Evolutionary conservation across 2,329 filamentous ascomycete genomes (phyloP), one percentile per base, ranked within the genome.

Genomic region (Pestalotiopsis sp.): DNA sequence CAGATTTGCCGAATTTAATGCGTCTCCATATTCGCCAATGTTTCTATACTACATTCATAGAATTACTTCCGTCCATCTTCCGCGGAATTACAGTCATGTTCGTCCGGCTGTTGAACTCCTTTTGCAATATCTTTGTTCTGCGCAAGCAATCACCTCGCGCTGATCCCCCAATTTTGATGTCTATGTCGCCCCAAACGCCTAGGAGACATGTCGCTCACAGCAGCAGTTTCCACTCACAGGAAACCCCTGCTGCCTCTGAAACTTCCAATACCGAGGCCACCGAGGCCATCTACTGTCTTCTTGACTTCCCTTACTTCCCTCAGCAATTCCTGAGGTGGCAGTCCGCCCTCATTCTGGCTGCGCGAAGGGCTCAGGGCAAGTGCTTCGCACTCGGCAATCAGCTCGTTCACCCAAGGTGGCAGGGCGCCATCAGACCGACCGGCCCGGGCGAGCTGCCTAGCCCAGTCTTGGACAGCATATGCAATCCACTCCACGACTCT

Each of bases 401-500:
- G 77, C 38, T 77, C 74, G 20, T 68, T 67, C 1, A 78, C 75
- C 77, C 76, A 77, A 2, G 73, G 69, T 13, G 77, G 75, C 17
- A 78, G 67, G 22, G 71, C 67, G 6, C 72, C 71, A 13, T 77
- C 76, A 2, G 75, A 71, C 6, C 77, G 71, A 14, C 75, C 75
- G 20, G 73, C 73, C 9, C 77, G 69, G 44, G 67, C 67, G 24
- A 77, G 69, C 44, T 88, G 86, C 24, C 79, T 79, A 30, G 87
- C 81, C 74, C 83, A 84, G 3, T 75, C 75, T 6, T 80, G 78
- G 26, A 87, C 81, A 0, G 81, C 82, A 64, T 80, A 82, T 48
- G 81, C 78, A 71, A 89, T 86, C 77, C 87, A 85, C 75, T 88
- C 85, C 55, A 88, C 83, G 24, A 89, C 80, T 22, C 83, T 79